Base-by-base conservation (phyloP, 441 rosid genomes). In the Gossypium aridum region DNA sequence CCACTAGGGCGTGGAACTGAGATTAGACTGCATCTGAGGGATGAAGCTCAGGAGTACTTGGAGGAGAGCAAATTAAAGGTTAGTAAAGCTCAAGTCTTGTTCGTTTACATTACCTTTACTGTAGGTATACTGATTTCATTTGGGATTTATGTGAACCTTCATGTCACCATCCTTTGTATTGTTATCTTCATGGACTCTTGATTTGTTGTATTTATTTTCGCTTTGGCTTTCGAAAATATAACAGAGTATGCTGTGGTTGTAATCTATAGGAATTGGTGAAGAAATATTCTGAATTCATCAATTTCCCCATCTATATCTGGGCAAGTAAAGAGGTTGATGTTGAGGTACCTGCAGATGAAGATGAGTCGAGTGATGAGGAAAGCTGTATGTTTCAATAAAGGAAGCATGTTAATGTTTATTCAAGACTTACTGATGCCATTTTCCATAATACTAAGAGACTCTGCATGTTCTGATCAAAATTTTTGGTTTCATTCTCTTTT, bases 1-100 rank as follows among this genome's bases (percentile, higher is more conserved):
- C 92, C 96, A 54, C 76, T 95, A 25, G 97, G 97, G 71, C 96
- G 98, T 72, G 99, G 99, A 77, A 95, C 98, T 74, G 99, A 95
- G 87, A 91, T 95, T 76, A 91, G 88, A 83, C 71, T 95, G 77
- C 97, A 95, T 81, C 96, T 93, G 63, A 86, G 95, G 51, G 96
- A 95, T 8, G 98, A 95, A 85, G 99, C 99, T 63, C 90, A 91
- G 67, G 98, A 95, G 79, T 93, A 95, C 84, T 80, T 87, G 76
- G 99, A 95, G 73, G 96, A 95, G 79, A 83, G 84, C 82, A 95
- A 95, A 85, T 83, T 95, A 71, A 93, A 93, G 87, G 99, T n/a
- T n/a, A n/a, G n/a, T n/a, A n/a, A n/a, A n/a, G n/a, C n/a, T n/a
- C n/a, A n/a, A n/a, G n/a, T n/a, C n/a, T n/a, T n/a, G n/a, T n/a